A percentile compares a stretch with the other conserved stretches of the same genome.
Evolutionary conservation across 345 rosid genomes (phyloP).

Genomic region (Excoecaria cochinchinensis): DNA sequence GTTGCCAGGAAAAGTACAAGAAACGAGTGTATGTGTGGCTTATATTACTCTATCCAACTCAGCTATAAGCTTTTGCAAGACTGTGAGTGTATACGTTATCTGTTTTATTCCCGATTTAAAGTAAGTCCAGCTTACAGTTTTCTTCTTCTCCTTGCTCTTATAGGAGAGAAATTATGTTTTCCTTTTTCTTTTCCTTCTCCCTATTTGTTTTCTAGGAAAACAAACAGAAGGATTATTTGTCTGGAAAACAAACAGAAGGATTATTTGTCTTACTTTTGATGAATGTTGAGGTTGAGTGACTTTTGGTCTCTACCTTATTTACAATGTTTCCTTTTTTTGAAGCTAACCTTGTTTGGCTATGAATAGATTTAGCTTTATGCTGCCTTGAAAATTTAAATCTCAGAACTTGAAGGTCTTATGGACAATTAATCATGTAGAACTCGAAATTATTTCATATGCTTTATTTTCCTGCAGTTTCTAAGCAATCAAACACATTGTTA

Average conservation of each 20-base stretch:
- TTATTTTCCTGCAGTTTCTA: constrained; percentile 1
- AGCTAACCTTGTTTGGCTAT: not conserved
- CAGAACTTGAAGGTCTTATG: not conserved
- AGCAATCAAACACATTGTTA: not conserved
- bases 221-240: not conserved
- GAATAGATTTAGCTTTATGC: not conserved
- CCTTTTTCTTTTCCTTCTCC: not conserved
- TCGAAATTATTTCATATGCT: not conserved
- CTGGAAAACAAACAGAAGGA: not conserved
- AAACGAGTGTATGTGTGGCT: not conserved
- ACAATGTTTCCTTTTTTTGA: not conserved
- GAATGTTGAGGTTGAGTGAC: not conserved
- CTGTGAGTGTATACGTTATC: not conserved
- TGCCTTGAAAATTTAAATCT: not conserved
- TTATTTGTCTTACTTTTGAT: no score
- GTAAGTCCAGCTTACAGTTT: not conserved
- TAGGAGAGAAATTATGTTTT: not conserved
- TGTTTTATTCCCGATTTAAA: no score
- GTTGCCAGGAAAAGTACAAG: not conserved
- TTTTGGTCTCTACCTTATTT: not conserved
- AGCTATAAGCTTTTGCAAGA: not conserved
- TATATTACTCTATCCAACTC: not conserved
- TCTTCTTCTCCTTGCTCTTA: not conserved
- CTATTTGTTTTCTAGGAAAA: constrained; percentile 1
- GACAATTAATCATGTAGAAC: not conserved